Conservation (phyloP, 768 basidiomycete genomes). For the Boletellus sp. region DNA sequence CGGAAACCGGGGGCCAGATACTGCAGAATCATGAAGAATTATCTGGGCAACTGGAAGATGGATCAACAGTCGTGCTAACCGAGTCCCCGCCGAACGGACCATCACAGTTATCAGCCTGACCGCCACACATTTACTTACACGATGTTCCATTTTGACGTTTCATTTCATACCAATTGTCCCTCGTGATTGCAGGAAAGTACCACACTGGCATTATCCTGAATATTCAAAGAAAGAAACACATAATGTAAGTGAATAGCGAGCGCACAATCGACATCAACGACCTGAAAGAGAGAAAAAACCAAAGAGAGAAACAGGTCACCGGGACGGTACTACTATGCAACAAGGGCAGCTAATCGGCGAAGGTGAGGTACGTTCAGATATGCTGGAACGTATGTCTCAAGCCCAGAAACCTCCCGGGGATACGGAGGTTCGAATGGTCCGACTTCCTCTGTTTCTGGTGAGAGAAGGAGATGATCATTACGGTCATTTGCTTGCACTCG, state of each 20-base stretch:
- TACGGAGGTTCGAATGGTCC: constrained; percentile 92
- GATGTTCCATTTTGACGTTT: not conserved
- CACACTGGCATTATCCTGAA: constrained; percentile 15
- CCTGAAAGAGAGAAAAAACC: not conserved
- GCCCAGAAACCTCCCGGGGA: constrained; percentile 89
- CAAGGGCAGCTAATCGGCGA: constrained; percentile 81
- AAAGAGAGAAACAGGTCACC: not conserved
- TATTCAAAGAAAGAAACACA: constrained; percentile 15
- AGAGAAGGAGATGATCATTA: constrained; percentile 92
- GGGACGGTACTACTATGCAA: constrained; percentile 47
- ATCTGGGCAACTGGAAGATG: constrained; percentile 52
- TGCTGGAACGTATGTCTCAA: constrained; percentile 95
- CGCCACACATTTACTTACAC: not conserved
- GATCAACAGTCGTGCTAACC: constrained; percentile 30
- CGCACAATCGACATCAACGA: constrained; percentile 1
- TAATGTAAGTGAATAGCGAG: constrained; percentile 17
- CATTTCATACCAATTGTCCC: not conserved
- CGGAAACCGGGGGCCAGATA: constrained; percentile 23
- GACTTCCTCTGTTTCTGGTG: constrained; percentile 96
- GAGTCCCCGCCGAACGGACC: not conserved
- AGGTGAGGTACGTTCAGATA: constrained; percentile 89
- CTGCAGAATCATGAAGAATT: constrained; percentile 51
- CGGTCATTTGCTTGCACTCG: constrained; percentile 95
- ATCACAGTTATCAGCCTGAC: not conserved
- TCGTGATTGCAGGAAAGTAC: not conserved